Evolutionary conservation across 2,329 filamentous ascomycete species (phyloP).

Genomic region (Diaporthe caulivora): DNA sequence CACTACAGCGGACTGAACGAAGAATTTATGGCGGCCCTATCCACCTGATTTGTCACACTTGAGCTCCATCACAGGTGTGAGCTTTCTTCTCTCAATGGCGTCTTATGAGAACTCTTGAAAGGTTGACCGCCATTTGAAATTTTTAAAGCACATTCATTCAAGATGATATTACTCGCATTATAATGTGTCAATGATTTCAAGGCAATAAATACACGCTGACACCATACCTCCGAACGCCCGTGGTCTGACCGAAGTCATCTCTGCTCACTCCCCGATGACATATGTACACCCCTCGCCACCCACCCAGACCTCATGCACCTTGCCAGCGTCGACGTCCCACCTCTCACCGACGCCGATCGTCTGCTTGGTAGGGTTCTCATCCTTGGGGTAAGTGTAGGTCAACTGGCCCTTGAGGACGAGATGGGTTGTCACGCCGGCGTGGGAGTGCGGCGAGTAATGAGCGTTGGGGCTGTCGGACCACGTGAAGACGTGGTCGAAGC

Average conservation of each 20-base stretch:
- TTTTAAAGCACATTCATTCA: neutral
- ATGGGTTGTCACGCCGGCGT: constrained; percentile 75
- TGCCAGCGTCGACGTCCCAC: constrained; percentile 74
- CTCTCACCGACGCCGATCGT: constrained; percentile 72
- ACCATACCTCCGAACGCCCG: neutral
- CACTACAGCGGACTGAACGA: too few species aligned
- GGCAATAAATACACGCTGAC: too few species aligned
- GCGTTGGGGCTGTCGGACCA: constrained; percentile 78
- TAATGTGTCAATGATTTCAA: neutral
- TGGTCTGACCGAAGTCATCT: too few species aligned
- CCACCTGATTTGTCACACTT: too few species aligned
- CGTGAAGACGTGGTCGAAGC: constrained; percentile 77
- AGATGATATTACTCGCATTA: neutral
- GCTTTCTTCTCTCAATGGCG: too few species aligned
- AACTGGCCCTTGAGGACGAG: constrained; percentile 74
- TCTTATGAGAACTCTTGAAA: too few species aligned
- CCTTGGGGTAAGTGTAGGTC: constrained; percentile 75
- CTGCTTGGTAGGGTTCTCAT: constrained; percentile 65
- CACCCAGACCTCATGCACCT: constrained; percentile 78
- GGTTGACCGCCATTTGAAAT: too few species aligned
- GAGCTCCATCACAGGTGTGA: too few species aligned
- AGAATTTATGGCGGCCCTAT: too few species aligned
- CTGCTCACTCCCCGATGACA: constrained; percentile 68
- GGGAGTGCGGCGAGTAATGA: constrained; percentile 77
- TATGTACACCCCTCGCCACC: constrained; percentile 76